A percentile compares a stretch with the other conserved stretches of the same genome.
Conservation (phyloP, 371 early-diverging fungal species). For the Umbelopsis sp. region DNA sequence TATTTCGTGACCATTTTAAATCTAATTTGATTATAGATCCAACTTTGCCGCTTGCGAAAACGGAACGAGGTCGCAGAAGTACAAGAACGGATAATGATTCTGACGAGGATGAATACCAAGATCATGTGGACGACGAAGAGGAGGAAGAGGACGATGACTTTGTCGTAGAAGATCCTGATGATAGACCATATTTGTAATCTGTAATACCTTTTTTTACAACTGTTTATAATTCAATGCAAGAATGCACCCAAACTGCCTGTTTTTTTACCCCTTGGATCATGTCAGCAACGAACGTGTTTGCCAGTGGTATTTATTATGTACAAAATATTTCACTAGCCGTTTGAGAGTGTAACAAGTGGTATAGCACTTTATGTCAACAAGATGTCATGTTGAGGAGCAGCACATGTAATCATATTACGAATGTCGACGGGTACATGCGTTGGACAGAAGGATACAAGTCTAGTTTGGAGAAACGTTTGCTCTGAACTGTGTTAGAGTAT, state of each 20-base stretch:
- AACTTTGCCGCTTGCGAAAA: slow-evolving; percentile 44
- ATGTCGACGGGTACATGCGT: no score
- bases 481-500: background rate
- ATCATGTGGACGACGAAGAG: slow-evolving; percentile 38
- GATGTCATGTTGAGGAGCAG: no score
- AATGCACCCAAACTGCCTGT: no score
- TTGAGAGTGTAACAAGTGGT: no score
- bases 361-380: no score
- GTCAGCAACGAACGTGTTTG: no score
- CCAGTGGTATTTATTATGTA: no score
- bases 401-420: no score
- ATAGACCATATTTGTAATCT: slow-evolving; percentile 22
- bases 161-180: slow-evolving; percentile 43
- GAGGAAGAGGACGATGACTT: slow-evolving; percentile 42
- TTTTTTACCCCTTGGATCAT: no score
- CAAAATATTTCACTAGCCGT: no score
- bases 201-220: slow-evolving; percentile 1
- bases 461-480: background rate
- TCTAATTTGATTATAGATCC: slow-evolving; percentile 29
- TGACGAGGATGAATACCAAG: slow-evolving; percentile 57
- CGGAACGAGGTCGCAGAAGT: slow-evolving; percentile 37
- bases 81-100: slow-evolving; percentile 40
- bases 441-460: no score
- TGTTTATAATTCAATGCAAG: background rate
- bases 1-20: no score